A percentile compares a stretch with the other conserved stretches of the same genome.
phyloP scores from a whole-genome alignment of 140 eudicot species.

The Senecio squalidus region DNA sequence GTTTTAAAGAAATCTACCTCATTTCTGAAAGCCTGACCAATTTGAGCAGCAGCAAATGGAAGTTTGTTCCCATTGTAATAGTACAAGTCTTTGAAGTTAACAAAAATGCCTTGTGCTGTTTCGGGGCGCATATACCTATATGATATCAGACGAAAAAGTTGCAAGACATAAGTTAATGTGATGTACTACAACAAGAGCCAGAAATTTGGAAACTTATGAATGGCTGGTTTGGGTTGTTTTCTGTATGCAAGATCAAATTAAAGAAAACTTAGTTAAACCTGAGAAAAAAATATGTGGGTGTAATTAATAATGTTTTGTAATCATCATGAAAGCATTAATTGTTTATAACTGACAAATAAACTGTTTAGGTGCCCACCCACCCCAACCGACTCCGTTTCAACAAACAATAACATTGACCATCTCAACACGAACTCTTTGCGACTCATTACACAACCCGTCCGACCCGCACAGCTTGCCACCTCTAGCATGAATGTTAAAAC shows the following conservation, averaged over 20 bases:
- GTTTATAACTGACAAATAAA: no score
- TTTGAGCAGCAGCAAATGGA: conserved; percentile 87
- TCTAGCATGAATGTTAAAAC: no score
- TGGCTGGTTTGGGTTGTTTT: no score
- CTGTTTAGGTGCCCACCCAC: no score
- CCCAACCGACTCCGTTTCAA: no score
- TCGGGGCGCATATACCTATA: conserved; percentile 83
- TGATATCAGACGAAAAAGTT: not conserved
- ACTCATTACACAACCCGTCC: no score
- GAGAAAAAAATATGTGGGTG: no score
- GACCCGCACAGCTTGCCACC: not conserved
- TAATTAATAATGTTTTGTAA: no score
- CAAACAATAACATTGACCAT: not conserved
- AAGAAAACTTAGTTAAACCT: not conserved
- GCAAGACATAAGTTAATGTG: not conserved
- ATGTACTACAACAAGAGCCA: not conserved
- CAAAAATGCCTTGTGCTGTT: conserved; percentile 79
- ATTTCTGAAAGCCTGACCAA: conserved; percentile 80
- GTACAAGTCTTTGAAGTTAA: conserved; percentile 57
- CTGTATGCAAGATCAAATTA: not conserved
- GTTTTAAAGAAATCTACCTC: conserved; percentile 54
- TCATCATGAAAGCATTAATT: no score
- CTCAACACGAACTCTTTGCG: not conserved
- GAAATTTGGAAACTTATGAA: no score
- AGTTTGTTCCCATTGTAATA: conserved; percentile 72